These are phyloP conservation scores for Calocybe gambosa DNA, from an alignment of 1,284 basidiomycete species.

Conservation along the genomic window DNA sequence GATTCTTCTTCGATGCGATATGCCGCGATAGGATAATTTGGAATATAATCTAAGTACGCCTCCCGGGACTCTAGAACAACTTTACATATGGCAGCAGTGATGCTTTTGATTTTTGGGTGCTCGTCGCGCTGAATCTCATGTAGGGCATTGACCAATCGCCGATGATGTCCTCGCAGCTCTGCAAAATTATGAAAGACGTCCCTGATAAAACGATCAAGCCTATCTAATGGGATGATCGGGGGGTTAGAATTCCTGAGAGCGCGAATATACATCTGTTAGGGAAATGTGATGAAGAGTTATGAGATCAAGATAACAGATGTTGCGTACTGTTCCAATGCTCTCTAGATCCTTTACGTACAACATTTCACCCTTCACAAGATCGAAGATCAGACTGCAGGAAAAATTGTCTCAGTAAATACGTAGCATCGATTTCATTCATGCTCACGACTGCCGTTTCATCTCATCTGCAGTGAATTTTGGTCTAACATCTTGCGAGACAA, in stretches of 20 bases:
- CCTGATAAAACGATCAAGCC: constrained; percentile 73
- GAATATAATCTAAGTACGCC: constrained; percentile 89
- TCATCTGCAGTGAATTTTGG: constrained; percentile 70
- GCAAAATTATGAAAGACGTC: constrained; percentile 93
- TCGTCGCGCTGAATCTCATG: constrained; percentile 88
- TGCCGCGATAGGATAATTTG: constrained; percentile 91
- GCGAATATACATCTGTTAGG: constrained; percentile 65
- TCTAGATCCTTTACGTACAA: constrained; percentile 91
- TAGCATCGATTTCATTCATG: background rate
- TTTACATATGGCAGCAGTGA: constrained; percentile 85
- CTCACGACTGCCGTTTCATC: constrained; percentile 83
- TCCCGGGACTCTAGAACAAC: constrained; percentile 91
- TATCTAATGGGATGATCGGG: constrained; percentile 69
- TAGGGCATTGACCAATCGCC: constrained; percentile 70
- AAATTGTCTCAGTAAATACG: constrained; percentile 3
- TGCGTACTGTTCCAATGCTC: constrained; percentile 70
- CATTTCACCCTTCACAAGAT: constrained; percentile 95
- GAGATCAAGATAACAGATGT: constrained; percentile 5
- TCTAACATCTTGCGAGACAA: constrained; percentile 67
- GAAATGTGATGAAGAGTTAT: background rate
- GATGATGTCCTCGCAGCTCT: constrained; percentile 73
- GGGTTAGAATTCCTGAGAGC: constrained; percentile 71
- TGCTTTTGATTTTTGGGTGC: constrained; percentile 76
- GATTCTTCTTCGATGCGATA: constrained; percentile 89
- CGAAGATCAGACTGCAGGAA: constrained; percentile 75